These are phyloP conservation scores for Cyberlindnera lachancei DNA, from an alignment of 805 yeast species.

Conservation along the genomic window DNA sequence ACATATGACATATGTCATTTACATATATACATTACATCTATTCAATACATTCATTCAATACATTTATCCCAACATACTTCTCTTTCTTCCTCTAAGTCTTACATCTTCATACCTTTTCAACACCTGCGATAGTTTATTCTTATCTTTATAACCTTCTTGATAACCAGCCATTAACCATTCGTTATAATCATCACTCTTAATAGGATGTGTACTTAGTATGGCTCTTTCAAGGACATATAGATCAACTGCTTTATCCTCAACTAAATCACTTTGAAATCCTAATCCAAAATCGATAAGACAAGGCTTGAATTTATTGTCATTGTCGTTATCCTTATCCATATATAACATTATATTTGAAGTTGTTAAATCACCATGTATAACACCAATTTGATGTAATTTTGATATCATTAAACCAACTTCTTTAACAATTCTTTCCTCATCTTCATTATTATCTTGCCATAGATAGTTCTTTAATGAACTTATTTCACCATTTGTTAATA, in stretches of 20 bases:
- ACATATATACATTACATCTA: too few species aligned
- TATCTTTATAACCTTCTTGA: conserved; percentile 32
- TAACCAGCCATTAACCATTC: conserved; percentile 72
- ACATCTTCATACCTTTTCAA: conserved; percentile 70
- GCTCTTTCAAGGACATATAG: conserved; percentile 92
- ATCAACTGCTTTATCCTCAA: conserved; percentile 97
- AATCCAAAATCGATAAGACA: conserved; percentile 87
- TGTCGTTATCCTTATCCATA: conserved; percentile 1
- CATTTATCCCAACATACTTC: conserved; percentile 79
- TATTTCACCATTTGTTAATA: conserved; percentile 38
- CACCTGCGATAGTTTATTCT: conserved; percentile 42
- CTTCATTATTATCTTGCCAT: conserved; percentile 36
- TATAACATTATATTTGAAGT: conserved; percentile 72
- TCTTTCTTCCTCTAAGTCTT: conserved; percentile 85
- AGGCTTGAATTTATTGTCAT: conserved; percentile 31
- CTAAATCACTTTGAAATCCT: conserved; percentile 62
- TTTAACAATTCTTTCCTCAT: conserved; percentile 26
- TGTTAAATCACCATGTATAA: conserved; percentile 92
- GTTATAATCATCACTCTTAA: conserved; percentile 54
- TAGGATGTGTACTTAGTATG: conserved; percentile 82
- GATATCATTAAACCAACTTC: conserved; percentile 66
- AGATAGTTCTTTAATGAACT: conserved; percentile 68
- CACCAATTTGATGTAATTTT: conserved; percentile 62
- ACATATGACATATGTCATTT: not conserved
- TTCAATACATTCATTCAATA: too few species aligned